phyloP scores from a whole-genome alignment of 441 rosid genomes.

The Adansonia grandidieri region DNA sequence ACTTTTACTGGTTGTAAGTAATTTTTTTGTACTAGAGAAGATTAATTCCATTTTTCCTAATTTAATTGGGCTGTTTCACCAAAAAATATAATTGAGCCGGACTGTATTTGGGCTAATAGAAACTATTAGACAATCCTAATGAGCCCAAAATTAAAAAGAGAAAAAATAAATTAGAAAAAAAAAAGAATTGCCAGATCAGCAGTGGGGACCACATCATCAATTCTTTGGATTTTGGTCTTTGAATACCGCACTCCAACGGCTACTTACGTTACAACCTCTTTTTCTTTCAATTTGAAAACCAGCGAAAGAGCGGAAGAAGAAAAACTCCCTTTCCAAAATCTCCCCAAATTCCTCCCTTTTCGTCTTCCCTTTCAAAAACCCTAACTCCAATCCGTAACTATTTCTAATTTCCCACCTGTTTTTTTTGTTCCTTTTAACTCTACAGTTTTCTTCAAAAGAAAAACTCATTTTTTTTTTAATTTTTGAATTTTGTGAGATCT shows the following conservation, averaged over 20 bases:
- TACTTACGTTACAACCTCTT: constrained; percentile 14
- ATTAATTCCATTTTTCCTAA: too few relatives aligned
- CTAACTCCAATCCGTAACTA: not conserved
- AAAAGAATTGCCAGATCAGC: not conserved
- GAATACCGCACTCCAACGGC: constrained; percentile 38
- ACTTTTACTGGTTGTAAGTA: too few relatives aligned
- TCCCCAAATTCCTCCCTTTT: not conserved
- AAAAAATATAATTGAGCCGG: not conserved
- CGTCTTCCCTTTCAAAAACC: not conserved
- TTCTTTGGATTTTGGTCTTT: not conserved
- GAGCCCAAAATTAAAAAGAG: too few relatives aligned
- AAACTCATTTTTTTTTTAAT: not conserved
- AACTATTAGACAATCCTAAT: too few relatives aligned
- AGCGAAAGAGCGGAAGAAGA: not conserved
- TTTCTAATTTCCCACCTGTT: not conserved
- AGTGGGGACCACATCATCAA: not conserved
- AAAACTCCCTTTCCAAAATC: not conserved
- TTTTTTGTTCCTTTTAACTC: not conserved
- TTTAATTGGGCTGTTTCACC: too few relatives aligned
- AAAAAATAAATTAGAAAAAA: not conserved
- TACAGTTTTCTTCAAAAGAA: not conserved
- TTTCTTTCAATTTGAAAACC: constrained; percentile 24
- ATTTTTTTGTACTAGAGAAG: too few relatives aligned
- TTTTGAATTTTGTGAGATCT: not conserved
- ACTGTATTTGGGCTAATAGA: not conserved